Base-by-base conservation (phyloP, 108 stramenopile species). In the Nitzschia sp. region DNA sequence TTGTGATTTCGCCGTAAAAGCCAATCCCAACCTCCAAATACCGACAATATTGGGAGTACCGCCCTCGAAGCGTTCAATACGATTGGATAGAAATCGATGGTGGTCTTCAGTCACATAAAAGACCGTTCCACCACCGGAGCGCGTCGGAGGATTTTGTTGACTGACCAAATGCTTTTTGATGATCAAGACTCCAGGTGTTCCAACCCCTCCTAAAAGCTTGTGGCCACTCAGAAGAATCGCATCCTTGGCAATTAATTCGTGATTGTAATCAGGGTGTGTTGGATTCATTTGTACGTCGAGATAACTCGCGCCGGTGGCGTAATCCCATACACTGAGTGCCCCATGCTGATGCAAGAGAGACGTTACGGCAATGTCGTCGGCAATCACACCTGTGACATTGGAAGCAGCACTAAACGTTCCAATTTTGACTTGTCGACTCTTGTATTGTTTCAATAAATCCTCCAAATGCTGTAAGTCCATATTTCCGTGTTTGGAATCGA, bases 11-110 rank as follows among this genome's bases (percentile, higher is more conserved):
- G 95, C 76, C 57, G 89, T 68, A 60, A 96, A 79, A 17, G 85
- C 83, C 31, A 98, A 73, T 22, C 97, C 99, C 26, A 91, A 78
- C 5, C 97, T 74, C 56, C 95, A 82, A 63, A 95, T 87, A 5
- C 97, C 96, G 31, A 94, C 69, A 2, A 98, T 87, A 72, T 97
- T 87, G 0, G 98, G 97, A n/a, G 98, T 97, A 8, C 99, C 99
- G 0, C 97, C 99, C 80, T 99, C 99, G 69, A 97, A 97, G 53
- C 99, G 72, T 69, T 98, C 97, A 9, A 96, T 90, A 26, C 92
- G 91, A 79, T 99, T 95, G 53, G 92, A 88, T 46, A 94, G 65
- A 68, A 97, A 99, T 31, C 96, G 83, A 76, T 98, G 98, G 61
- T 87, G 80, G 46, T 75, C 56, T 45, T 91, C 62, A 13, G 96